Base-by-base conservation (phyloP, 1,284 basidiomycete genomes). In the Sanghuangporus sanghuang region DNA sequence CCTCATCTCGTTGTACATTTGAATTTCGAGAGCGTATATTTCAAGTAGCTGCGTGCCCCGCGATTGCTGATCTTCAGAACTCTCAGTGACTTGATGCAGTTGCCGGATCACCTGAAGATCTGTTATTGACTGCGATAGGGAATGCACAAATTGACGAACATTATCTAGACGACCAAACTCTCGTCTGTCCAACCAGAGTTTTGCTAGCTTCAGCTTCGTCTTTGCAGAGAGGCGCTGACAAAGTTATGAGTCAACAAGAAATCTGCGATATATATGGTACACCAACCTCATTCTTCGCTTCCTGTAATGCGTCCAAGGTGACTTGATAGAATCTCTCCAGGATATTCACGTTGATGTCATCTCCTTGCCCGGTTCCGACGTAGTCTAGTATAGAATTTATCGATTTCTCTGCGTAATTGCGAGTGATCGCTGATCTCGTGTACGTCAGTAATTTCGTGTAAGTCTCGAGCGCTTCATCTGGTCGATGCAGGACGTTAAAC, bases 361-460 rank as follows among this genome's bases (percentile, higher is more conserved):
- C 90, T 54, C 87, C 85, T 72, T 93, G 95, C 59, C 93, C 93
- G 67, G 95, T 95, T 36, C 95, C 95, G 49, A 99, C 97, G 71
- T 99, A 99, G 75, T 99, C 97, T 67, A 99, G 80, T 67, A 99
- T 98, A 65, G 93, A 93, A 74, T 98, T 99, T 81, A 99, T 99
- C 6, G 93, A 92, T 80, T 99, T 99, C 76, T 99, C 97, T 6
- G 93, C 93, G 71, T 95, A 92, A 71, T 95, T 95, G 49, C 93
- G 85, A 2, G 93, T 95, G 14, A 95, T 92, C 1, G 92, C 91
- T 8, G 91, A 92, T 74, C 95, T 96, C 11, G 95, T 98, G 76
- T 98, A 99, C 0, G 88, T 86, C 62, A 98, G 79, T 2, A 99
- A 82, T 70, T 90, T 83, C 7, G 80, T 89, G 73, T 99, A 98